A percentile compares a stretch with the other conserved stretches of the same genome.
These are phyloP conservation scores for Marvania coccoides DNA, from an alignment of 139 green algal genomes.

Conservation along the genomic window DNA sequence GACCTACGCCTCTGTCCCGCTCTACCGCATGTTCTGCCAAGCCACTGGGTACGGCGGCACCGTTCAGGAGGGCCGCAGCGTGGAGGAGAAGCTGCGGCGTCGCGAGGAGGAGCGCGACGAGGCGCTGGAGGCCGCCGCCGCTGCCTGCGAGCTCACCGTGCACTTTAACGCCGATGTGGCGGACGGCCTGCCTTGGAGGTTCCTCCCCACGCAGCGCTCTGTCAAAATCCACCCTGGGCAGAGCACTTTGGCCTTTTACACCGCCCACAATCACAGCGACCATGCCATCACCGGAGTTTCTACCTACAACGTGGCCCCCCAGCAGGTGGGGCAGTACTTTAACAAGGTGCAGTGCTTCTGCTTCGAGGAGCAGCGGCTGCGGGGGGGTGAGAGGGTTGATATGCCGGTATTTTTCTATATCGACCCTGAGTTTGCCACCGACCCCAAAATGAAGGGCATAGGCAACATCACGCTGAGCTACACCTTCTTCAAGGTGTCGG, in stretches of 20 bases:
- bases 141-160: conserved; percentile 63
- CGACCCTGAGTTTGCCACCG: conserved; percentile 88
- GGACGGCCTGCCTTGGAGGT: conserved; percentile 88
- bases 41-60: conserved; percentile 83
- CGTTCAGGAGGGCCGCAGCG: conserved; percentile 47
- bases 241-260: conserved; percentile 97
- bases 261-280: conserved; percentile 74
- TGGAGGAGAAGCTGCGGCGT: conserved; percentile 73
- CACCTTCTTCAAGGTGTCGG: conserved; percentile 84
- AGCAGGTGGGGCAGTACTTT: conserved; percentile 88
- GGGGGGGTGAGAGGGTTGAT: conserved; percentile 81
- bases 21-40: conserved; percentile 75
- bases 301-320: conserved; percentile 94
- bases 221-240: conserved; percentile 79
- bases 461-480: conserved; percentile 88
- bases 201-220: conserved; percentile 73
- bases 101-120: conserved; percentile 44
- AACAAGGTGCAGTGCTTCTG: conserved; percentile 99
- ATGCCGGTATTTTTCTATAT: conserved; percentile 99
- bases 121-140: conserved; percentile 44
- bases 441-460: conserved; percentile 75
- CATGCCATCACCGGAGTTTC: conserved; percentile 77
- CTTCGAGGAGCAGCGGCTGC: conserved; percentile 92
- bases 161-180: conserved; percentile 88
- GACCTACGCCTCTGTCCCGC: conserved; percentile 86